Conservation (phyloP, 805 yeast species). For the Starmerella potacharoeniae region DNA sequence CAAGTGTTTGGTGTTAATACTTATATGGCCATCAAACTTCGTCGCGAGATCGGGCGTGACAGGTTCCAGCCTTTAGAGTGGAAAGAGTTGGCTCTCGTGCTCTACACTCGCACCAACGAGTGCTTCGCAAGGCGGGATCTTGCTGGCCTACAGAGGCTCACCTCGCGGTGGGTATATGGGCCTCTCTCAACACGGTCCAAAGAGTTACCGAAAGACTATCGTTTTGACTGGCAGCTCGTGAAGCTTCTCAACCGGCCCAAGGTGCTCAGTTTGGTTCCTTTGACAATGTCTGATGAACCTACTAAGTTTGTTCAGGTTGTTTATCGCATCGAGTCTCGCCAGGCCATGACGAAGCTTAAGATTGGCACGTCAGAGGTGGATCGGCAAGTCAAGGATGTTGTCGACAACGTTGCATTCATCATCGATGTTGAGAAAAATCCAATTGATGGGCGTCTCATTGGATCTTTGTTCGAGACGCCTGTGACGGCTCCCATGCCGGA, state of each 20-base stretch:
- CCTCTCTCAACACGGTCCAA: constrained; percentile 43
- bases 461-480: constrained; percentile 52
- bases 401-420: constrained; percentile 50
- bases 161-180: constrained; percentile 54
- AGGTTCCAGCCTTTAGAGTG: constrained; percentile 45
- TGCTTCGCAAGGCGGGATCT: constrained; percentile 59
- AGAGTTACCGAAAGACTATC: constrained; percentile 45
- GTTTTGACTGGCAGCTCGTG: constrained; percentile 65
- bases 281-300: constrained; percentile 48
- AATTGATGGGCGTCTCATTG: constrained; percentile 47
- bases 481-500: constrained; percentile 28
- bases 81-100: constrained; percentile 76
- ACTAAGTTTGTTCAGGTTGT: constrained; percentile 47
- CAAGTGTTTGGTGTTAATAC: constrained; percentile 24
- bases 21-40: constrained; percentile 23
- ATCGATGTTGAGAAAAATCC: constrained; percentile 46
- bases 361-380: constrained; percentile 35
- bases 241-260: constrained; percentile 63
- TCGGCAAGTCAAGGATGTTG: constrained; percentile 41
- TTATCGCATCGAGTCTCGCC: constrained; percentile 52
- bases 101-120: constrained; percentile 64
- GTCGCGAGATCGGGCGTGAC: constrained; percentile 22
- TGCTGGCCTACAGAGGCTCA: constrained; percentile 34
- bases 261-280: constrained; percentile 55
- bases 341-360: constrained; percentile 42